A percentile compares a stretch with the other conserved stretches of the same genome.
These are phyloP conservation scores for Friedmanniomyces endolithicus DNA, from an alignment of 495 filamentous ascomycete species.

Conservation along the genomic window DNA sequence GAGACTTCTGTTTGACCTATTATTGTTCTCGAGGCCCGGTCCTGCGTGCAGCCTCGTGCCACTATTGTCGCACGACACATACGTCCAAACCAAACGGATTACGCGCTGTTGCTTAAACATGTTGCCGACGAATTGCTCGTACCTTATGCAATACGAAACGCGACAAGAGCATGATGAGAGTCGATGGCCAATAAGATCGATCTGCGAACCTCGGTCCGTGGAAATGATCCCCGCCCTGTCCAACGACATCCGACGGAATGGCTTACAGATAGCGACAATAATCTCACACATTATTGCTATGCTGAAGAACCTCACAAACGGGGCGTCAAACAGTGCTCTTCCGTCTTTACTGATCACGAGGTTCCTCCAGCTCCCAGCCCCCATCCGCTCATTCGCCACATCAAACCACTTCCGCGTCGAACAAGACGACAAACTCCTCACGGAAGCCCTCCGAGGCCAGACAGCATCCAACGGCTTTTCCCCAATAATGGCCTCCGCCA, in stretches of 20 bases:
- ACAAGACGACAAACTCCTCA: conserved; percentile 7
- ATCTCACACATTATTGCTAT: neutral
- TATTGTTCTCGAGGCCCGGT: too few species aligned
- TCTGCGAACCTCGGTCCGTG: too few species aligned
- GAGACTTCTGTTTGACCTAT: too few species aligned
- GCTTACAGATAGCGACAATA: neutral
- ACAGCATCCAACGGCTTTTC: conserved; percentile 16
- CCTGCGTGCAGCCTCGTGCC: too few species aligned
- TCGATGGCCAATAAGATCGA: too few species aligned
- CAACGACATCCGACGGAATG: neutral
- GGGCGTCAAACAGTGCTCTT: neutral
- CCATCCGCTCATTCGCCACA: neutral
- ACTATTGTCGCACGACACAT: too few species aligned
- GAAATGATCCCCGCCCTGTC: neutral
- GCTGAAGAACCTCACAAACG: neutral
- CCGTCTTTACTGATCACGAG: neutral
- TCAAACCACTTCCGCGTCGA: neutral
- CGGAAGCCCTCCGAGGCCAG: conserved; percentile 11
- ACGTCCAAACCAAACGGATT: too few species aligned
- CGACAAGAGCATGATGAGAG: too few species aligned
- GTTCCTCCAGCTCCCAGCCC: neutral
- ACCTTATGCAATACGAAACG: too few species aligned
- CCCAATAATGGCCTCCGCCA: conserved; percentile 11
- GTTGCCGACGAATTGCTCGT: too few species aligned
- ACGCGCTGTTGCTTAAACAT: too few species aligned